Evolutionary conservation across 495 filamentous ascomycete genomes (phyloP), one percentile per base, ranked within the genome.

Genomic region (Zalerion maritima): DNA sequence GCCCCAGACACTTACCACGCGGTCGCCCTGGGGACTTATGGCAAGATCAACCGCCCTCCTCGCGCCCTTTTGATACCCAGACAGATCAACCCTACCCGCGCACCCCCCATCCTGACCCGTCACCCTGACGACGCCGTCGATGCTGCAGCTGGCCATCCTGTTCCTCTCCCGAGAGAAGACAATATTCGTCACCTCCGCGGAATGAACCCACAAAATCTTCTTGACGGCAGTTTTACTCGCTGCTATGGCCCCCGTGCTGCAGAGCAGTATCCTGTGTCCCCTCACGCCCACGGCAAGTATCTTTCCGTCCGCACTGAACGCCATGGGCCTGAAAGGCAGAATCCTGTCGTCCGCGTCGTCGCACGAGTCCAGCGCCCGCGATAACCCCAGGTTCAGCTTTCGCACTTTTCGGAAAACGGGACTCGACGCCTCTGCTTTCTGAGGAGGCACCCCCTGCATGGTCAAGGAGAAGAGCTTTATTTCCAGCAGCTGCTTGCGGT

Each of bases 1-100:
- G 6, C 46, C 46, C 49, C 49, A 52, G 7, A 49, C 35, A 16
- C 36, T 40, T 12, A 42, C 39, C 10, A 47, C 41, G 21, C 29
- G 13, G 7, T 12, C 11, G 29, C 46, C 46, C 11, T 43, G 43
- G n/a, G 10, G 21, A n/a, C n/a, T n/a, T n/a, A n/a, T n/a, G n/a
- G n/a, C 17, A 43, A 39, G 9, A 52, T 38, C 22, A 21, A 20
- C 34, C 49, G 6, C 4, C 38, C 26, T 12, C 33, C 37, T 14
- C 40, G 37, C 14, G 28, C 23, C 11, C 22, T 20, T 20, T 14
- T n/a, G 24, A 31, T 18, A 10, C 24, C 18, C 17, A 25, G 1
- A n/a, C 23, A 36, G 6, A 49, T 21, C 26, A 44, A 31, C 37
- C 37, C 37, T 23, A 31, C 24, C 19, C 46, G 24, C 30, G 49